Evolutionary conservation across 768 basidiomycete species (phyloP).

Genomic region (Hemileccinum impolitum): DNA sequence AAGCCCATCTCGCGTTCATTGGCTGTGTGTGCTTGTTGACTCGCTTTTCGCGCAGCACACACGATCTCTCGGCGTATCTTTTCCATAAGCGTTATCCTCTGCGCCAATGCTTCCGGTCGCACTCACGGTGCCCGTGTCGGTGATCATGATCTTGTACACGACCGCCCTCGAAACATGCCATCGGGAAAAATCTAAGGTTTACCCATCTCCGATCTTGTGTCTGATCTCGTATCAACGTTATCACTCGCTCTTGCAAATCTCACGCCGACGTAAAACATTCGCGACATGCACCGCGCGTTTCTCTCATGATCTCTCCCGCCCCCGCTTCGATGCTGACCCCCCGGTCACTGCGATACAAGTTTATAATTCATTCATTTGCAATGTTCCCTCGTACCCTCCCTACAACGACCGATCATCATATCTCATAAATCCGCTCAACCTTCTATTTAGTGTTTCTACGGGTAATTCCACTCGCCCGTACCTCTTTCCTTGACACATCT

Average conservation of each 20-base stretch:
- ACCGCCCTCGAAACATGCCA: too few species aligned
- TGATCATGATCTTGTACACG: too few species aligned
- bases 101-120: constrained; percentile 4
- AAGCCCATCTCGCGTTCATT: constrained; percentile 11
- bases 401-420: constrained; percentile 32
- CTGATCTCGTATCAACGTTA: constrained; percentile 33
- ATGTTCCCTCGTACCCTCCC: too few species aligned
- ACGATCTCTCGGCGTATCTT: constrained; percentile 28
- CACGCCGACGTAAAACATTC: constrained; percentile 30
- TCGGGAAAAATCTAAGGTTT: constrained; percentile 34
- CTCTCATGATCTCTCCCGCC: too few species aligned
- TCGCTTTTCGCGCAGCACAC: constrained; percentile 10
- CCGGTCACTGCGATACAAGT: constrained; percentile 13
- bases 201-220: constrained; percentile 30
- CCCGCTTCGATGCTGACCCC: too few species aligned
- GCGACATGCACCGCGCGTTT: too few species aligned
- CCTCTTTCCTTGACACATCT: too few species aligned
- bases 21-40: constrained; percentile 32
- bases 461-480: constrained; percentile 17
- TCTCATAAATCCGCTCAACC: constrained; percentile 23
- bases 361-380: constrained; percentile 23
- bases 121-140: constrained; percentile 10
- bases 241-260: constrained; percentile 30
- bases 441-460: constrained; percentile 26
- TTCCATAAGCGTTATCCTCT: constrained; percentile 30